phyloP scores from a whole-genome alignment of 2,329 filamentous ascomycete genomes.

The Talaromyces rugulosus region DNA sequence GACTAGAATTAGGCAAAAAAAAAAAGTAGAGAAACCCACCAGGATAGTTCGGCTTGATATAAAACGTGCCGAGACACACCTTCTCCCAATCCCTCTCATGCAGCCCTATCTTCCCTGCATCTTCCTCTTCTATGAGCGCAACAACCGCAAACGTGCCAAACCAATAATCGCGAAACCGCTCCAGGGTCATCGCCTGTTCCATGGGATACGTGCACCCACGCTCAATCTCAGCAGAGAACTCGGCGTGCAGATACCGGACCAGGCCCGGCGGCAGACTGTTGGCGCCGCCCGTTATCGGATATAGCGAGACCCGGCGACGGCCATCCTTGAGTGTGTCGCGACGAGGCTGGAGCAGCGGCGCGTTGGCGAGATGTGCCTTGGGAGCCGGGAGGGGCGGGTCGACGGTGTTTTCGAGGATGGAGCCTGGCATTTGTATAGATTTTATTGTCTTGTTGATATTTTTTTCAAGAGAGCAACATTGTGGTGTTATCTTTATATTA shows the following conservation, averaged over 20 bases:
- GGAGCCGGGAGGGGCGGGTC: slow-evolving; percentile 25
- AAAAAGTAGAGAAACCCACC: slow-evolving; percentile 23
- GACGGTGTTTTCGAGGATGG: slow-evolving; percentile 32
- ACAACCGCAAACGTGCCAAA: slow-evolving; percentile 36
- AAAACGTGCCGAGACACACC: slow-evolving; percentile 36
- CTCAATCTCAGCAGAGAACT: slow-evolving; percentile 33
- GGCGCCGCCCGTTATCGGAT: slow-evolving; percentile 24
- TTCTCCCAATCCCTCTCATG: slow-evolving; percentile 31
- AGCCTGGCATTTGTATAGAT: slow-evolving; percentile 22
- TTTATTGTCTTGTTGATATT: too few relatives aligned
- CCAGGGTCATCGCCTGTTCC: slow-evolving; percentile 27
- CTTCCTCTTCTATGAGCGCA: slow-evolving; percentile 20
- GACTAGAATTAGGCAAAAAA: not conserved
- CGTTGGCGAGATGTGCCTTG: slow-evolving; percentile 9
- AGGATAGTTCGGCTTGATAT: slow-evolving; percentile 40
- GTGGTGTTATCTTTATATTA: too few relatives aligned
- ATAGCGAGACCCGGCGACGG: slow-evolving; percentile 12
- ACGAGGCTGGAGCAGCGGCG: slow-evolving; percentile 20
- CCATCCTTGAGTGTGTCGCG: slow-evolving; percentile 22
- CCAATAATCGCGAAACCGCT: slow-evolving; percentile 33
- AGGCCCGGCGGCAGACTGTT: slow-evolving; percentile 21
- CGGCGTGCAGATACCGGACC: slow-evolving; percentile 24
- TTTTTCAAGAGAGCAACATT: too few relatives aligned
- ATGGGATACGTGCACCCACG: slow-evolving; percentile 36
- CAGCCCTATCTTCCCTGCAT: slow-evolving; percentile 7